Evolutionary conservation across 352 stramenopile genomes (phyloP), one percentile per base, ranked within the genome.

Genomic region (Phytopythium kandeliae): DNA sequence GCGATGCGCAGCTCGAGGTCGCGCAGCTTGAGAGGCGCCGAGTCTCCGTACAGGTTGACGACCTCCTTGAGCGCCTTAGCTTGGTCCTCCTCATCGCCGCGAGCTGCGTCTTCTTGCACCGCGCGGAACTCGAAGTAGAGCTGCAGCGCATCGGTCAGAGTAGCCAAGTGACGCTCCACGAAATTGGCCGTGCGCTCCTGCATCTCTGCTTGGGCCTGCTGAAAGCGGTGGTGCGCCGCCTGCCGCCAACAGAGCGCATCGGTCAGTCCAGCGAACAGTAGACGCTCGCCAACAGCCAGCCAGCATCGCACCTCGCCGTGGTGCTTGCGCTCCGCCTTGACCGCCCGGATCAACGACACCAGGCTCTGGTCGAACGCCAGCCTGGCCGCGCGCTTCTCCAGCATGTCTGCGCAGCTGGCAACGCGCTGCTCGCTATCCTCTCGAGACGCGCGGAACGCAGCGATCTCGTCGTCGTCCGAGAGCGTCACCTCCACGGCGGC

Each of bases 1-100:
- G 51, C 68, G 40, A 92, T 89, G 1, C 78, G 67, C 47, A 66
- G 63, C 46, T 88, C 64, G 31, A 89, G 78, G n/a, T 88, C 78
- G 0, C 68, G 65, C 38, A 77, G 78, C 28, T 74, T 71, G 22
- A 75, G 86, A 9, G 76, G 81, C 12, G 75, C 78, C 4, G 70
- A 70, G 47, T 86, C 77, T 0, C 71, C 78, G 50, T 85, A 92
- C 21, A 76, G 78, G 26, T 88, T 73, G 3, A 76, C 47, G 40
- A 89, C 76, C 3, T 52, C 55, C n/a, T 51, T 51, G 19, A 92
- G 57, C 12, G 49, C 59, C 26, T 72, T 58, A 46, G 78, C 62
- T 43, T 86, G 67, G 31, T 78, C 64, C 24, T 69, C 49, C n/a
- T 62, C 33, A 15, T 89, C 72, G 16, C 66, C 55, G 9, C 67